Evolutionary conservation across 345 rosid species (phyloP), one percentile per base, ranked within the genome.

Genomic region (Alliaria petiolata): DNA sequence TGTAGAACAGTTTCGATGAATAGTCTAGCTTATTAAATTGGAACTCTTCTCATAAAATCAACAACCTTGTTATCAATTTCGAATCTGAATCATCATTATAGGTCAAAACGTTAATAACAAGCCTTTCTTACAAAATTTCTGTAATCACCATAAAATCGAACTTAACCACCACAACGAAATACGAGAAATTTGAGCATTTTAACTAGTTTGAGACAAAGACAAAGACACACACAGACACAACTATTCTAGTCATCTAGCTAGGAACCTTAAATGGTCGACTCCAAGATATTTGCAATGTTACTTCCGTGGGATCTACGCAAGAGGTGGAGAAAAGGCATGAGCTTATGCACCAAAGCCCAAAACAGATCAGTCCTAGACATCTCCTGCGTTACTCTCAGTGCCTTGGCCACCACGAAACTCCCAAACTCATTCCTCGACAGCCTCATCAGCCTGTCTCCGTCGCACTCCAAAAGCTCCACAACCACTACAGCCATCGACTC

Each of bases 201-300:
- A 25, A 30, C 16, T 25, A 25, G 15, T 12, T 25, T 50, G 33
- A 50, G 28, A 50, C 55, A 50, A 50, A 22, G 19, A 52, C 12
- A 53, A 2, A 8, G 6, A 8, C 57, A n/a, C n/a, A n/a, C n/a
- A n/a, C n/a, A 11, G 11, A 14, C 30, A 49, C 30, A 12, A 22
- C 55, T 50, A 50, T 12, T 50, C 3, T 50, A 16, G 9, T 28
- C 15, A 22, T 22, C 25, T 22, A 50, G 55, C 33, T 12, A 25
- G 16, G 55, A 11, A 53, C 30, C 22, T 31, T 31, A 6, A 50
- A 50, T 12, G 25, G 59, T 15, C 3, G 55, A 25, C 55, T 50
- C 55, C 55, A 50, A 50, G 55, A 50, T 25, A n/a, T 25, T 50
- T 57, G 65, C 65, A 69, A 69, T 46, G 47, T 46, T 57, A 16